Conservation (phyloP, 116 monocot genomes). For the Zostera marina region DNA sequence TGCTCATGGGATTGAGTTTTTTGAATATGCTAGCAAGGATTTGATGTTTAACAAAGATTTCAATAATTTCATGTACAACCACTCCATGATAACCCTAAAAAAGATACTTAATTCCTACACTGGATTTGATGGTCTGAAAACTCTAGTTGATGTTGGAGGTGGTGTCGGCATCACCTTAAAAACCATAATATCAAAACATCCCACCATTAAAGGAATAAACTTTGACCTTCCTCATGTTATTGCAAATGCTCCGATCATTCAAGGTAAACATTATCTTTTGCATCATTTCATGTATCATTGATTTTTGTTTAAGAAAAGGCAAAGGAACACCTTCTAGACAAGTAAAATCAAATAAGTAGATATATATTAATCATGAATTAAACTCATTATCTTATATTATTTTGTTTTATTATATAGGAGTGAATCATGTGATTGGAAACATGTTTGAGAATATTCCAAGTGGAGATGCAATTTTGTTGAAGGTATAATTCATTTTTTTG, state of each 20-base stretch:
- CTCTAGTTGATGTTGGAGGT: constrained; percentile 32
- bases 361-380: too few species aligned
- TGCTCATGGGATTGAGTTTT: constrained; percentile 27
- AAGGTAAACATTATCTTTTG: constrained; percentile 13
- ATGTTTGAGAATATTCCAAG: too few species aligned
- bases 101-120: constrained; percentile 26
- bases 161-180: constrained; percentile 22
- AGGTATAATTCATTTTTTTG: too few species aligned
- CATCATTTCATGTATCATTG: too few species aligned
- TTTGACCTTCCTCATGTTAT: constrained; percentile 31
- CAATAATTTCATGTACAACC: constrained; percentile 42
- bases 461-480: too few species aligned
- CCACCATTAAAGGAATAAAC: constrained; percentile 33
- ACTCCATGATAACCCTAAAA: constrained; percentile 32
- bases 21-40: constrained; percentile 29
- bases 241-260: constrained; percentile 11
- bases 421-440: too few species aligned
- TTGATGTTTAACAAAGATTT: constrained; percentile 20
- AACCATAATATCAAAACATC: constrained; percentile 27
- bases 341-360: too few species aligned
- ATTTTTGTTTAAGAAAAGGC: too few species aligned
- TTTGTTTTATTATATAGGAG: too few species aligned
- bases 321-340: too few species aligned
- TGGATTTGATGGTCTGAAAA: constrained; percentile 28
- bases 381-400: too few species aligned